Base-by-base conservation (phyloP, 2,329 filamentous ascomycete species). In the Xylariaceae sp. region DNA sequence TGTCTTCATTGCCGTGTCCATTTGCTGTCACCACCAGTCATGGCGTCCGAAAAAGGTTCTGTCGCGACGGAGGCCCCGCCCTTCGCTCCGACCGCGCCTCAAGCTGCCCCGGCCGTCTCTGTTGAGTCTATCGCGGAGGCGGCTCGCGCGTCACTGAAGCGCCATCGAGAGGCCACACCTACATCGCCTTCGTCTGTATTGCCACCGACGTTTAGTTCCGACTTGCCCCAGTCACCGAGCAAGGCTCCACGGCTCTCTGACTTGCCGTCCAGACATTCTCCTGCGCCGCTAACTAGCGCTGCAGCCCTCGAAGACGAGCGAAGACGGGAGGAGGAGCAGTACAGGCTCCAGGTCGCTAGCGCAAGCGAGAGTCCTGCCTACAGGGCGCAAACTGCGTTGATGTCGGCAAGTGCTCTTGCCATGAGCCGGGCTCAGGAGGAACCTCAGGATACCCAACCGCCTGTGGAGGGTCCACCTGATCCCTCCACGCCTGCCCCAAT, bases 401-500 rank as follows among this genome's bases (percentile, higher is more conserved):
- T 85, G 74, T 80, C 82, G 42, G 79, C 78, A 50, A 78, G 75
- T 58, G 76, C 78, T 23, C 73, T 80, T 62, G 76, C 76, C 52
- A 81, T 85, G 75, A 84, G 81, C 70, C 81, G 80, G 60, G 74
- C 81, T n/a, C 75, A 78, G 58, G 82, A 85, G 70, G 78, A 76
- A 63, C 77, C 80, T 5, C 74, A 78, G 59, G 82, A 85, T 70
- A 77, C 76, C 65, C 78, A 80, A 18, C 58, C 42, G 35, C 57
- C 58, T 45, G 52, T 7, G 45, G 59, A 59, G 23, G 30, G 51
- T 3, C 68, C 66, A 37, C 59, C 64, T 51, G 59, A 61, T 47
- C 60, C 61, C 4, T 64, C 65, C 47, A 54, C 67, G 13, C 52
- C 68, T 42, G 60, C 62, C 13, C 63, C 68, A 30, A 71, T 62